These are phyloP conservation scores for Lactifluus volemus DNA, from an alignment of 768 basidiomycete species.

Conservation along the genomic window DNA sequence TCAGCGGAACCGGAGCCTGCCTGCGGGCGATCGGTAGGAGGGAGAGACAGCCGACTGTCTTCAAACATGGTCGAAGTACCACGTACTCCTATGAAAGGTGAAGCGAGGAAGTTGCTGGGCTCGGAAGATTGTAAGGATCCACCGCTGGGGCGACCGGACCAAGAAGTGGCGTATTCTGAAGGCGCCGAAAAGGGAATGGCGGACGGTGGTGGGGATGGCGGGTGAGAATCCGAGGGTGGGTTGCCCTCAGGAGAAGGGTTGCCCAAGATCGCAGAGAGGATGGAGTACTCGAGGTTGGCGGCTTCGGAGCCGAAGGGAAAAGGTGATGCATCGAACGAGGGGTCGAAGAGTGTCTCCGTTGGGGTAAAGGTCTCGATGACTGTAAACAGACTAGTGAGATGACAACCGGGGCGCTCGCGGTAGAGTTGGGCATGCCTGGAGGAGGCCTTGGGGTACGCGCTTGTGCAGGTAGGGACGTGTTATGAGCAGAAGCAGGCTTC, in stretches of 20 bases:
- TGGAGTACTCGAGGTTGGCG: constrained; percentile 91
- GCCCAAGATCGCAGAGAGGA: constrained; percentile 85
- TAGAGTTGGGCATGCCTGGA: neutral
- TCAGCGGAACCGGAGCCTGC: constrained; percentile 5
- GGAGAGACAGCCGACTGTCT: neutral
- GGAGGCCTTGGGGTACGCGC: constrained; percentile 5
- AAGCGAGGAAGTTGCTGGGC: constrained; percentile 4
- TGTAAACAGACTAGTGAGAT: neutral
- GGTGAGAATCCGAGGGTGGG: constrained; percentile 22
- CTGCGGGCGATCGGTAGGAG: constrained; percentile 1
- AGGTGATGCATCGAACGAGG: constrained; percentile 45
- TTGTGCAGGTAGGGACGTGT: constrained; percentile 2
- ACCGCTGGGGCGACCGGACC: constrained; percentile 1
- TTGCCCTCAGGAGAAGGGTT: constrained; percentile 20
- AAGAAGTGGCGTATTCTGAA: constrained; percentile 9
- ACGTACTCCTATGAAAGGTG: constrained; percentile 4
- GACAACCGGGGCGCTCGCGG: neutral
- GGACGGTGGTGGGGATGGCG: constrained; percentile 12
- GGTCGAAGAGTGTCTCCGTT: constrained; percentile 51
- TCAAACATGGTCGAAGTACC: constrained; percentile 6
- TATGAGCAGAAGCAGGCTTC: neutral
- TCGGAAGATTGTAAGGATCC: constrained; percentile 2
- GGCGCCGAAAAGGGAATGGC: constrained; percentile 2
- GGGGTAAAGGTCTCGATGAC: constrained; percentile 31
- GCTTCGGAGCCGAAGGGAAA: constrained; percentile 78